Conservation (phyloP, 768 basidiomycete species). For the Podaxis sp. region DNA sequence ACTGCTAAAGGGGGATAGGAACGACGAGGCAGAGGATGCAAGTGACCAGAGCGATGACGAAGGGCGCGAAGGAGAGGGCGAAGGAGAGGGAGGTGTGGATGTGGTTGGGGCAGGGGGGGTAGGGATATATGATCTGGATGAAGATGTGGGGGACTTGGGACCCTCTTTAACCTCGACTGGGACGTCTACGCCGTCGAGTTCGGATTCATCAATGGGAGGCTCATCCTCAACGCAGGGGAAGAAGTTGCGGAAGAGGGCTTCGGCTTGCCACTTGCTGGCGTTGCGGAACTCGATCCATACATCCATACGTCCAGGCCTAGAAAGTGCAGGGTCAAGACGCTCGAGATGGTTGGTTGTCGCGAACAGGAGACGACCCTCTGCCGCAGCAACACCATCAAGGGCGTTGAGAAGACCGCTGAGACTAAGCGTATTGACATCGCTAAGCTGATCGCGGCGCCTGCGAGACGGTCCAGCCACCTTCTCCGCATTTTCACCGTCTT, state of each 20-base stretch:
- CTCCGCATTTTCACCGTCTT: slow-evolving; percentile 31
- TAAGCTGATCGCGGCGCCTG: slow-evolving; percentile 53
- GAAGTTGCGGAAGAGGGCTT: slow-evolving; percentile 86
- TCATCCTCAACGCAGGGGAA: slow-evolving; percentile 70
- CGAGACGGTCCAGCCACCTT: slow-evolving; percentile 23
- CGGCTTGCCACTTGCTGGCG: slow-evolving; percentile 81
- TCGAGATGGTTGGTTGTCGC: slow-evolving; percentile 94
- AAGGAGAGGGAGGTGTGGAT: slow-evolving; percentile 2
- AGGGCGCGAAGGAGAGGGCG: slow-evolving; percentile 23
- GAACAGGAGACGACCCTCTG: slow-evolving; percentile 85
- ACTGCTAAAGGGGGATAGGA: neutral
- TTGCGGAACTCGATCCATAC: slow-evolving; percentile 92
- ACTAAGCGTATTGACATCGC: slow-evolving; percentile 78
- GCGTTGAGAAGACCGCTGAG: slow-evolving; percentile 83
- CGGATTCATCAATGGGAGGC: slow-evolving; percentile 21
- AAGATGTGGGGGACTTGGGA: neutral
- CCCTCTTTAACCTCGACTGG: slow-evolving; percentile 16
- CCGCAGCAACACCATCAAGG: slow-evolving; percentile 82
- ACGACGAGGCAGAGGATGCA: slow-evolving; percentile 38
- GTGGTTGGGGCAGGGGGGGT: neutral
- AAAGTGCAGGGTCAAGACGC: slow-evolving; percentile 84
- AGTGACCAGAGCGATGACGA: slow-evolving; percentile 34
- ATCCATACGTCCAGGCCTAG: slow-evolving; percentile 91
- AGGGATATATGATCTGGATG: neutral
- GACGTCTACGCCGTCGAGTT: slow-evolving; percentile 10